phyloP scores from a whole-genome alignment of 2,329 filamentous ascomycete genomes.

The Alternaria postmessia region DNA sequence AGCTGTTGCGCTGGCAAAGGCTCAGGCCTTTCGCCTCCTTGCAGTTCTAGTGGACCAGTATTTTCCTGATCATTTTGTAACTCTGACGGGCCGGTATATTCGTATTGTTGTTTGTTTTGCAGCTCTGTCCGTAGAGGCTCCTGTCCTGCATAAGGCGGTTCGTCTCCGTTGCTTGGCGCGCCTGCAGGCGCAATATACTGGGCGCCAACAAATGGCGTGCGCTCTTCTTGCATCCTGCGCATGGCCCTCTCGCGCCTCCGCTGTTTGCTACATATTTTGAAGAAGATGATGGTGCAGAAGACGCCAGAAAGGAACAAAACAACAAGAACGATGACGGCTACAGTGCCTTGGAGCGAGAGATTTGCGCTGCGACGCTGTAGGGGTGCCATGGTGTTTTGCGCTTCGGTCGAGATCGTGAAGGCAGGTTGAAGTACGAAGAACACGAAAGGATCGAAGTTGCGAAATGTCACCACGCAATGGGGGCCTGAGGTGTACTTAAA shows the following conservation, averaged over 20 bases:
- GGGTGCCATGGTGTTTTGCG: constrained; percentile 14
- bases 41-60: constrained; percentile 17
- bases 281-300: constrained; percentile 14
- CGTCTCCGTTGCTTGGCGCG: background rate
- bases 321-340: constrained; percentile 6
- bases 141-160: background rate
- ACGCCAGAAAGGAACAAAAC: background rate
- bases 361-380: constrained; percentile 12
- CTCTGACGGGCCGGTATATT: constrained; percentile 3
- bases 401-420: background rate
- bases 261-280: constrained; percentile 19
- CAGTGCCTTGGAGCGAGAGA: constrained; percentile 4
- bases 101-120: background rate
- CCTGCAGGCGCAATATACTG: constrained; percentile 4
- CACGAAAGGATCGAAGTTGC: background rate
- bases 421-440: background rate
- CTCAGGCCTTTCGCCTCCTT: constrained; percentile 5
- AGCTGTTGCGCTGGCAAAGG: constrained; percentile 12
- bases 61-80: background rate
- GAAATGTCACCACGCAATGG: background rate
- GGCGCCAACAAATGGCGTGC: constrained; percentile 4
- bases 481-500: constrained; percentile 4
- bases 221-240: constrained; percentile 19
- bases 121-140: background rate
- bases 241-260: constrained; percentile 13